Evolutionary conservation across 78 protist genomes (phyloP).

Genomic region (Emiliania huxleyi): DNA sequence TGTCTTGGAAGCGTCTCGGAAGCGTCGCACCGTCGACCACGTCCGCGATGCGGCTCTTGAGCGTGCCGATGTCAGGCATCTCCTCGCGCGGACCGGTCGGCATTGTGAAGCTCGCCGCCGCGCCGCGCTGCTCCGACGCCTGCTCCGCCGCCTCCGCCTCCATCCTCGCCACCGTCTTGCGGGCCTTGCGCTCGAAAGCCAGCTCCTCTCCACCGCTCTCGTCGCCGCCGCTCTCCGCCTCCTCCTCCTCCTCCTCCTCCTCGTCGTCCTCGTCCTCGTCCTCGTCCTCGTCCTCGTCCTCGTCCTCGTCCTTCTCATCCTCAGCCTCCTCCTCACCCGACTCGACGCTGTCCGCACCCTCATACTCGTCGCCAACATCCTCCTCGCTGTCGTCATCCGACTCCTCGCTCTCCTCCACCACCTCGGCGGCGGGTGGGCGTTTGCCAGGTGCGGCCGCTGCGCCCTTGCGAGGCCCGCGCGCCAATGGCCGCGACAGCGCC

Average conservation of each 20-base stretch:
- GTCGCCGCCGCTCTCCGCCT: not conserved
- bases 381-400: conserved; percentile 12
- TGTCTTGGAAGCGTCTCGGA: no score
- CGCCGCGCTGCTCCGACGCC: not conserved
- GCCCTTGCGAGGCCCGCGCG: no score
- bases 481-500: no score
- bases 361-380: not conserved
- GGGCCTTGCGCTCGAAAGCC: conserved; percentile 22
- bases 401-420: conserved; percentile 5
- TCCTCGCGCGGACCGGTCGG: not conserved
- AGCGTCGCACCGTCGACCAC: no score
- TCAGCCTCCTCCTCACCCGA: conserved; percentile 16
- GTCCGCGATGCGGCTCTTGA: conserved; percentile 18
- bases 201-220: conserved; percentile 28
- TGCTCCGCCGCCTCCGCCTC: not conserved
- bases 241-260: conserved; percentile 25
- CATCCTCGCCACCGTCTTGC: not conserved
- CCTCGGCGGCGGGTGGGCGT: not conserved
- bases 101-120: not conserved
- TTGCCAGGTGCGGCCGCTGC: no score
- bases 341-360: conserved; percentile 16
- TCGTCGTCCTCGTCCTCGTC: conserved; percentile 42
- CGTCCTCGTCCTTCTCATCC: not conserved
- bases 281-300: not conserved
- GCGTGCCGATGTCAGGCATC: conserved; percentile 12